Percentiles rank a stretch among this genome's conserved stretches.
phyloP scores from a whole-genome alignment of 2,329 filamentous ascomycete species.

The Aspergillus ochraceoroseus region DNA sequence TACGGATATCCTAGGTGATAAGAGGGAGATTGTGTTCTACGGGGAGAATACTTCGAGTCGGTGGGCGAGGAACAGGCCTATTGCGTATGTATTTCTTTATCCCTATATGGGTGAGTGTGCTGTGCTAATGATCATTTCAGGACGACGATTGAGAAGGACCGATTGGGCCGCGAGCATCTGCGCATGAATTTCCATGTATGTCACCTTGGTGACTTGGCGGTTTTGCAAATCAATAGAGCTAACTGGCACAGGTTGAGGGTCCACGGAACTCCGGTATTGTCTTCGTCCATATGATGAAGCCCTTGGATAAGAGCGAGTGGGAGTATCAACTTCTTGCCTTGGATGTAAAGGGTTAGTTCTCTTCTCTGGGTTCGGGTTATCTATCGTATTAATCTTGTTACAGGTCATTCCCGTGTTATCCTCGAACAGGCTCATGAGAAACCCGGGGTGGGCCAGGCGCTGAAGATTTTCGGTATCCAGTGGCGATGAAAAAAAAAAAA shows the following conservation, averaged over 20 bases:
- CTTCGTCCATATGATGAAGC: slow-evolving; percentile 70
- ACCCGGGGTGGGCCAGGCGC: slow-evolving; percentile 39
- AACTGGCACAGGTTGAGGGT: slow-evolving; percentile 77
- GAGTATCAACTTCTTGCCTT: slow-evolving; percentile 76
- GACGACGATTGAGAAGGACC: slow-evolving; percentile 64
- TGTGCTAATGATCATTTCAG: slow-evolving; percentile 42
- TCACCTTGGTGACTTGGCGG: no score
- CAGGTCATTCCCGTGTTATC: slow-evolving; percentile 44
- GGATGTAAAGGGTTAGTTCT: slow-evolving; percentile 62
- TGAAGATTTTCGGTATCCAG: slow-evolving; percentile 50
- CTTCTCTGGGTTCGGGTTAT: neutral
- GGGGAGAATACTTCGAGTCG: slow-evolving; percentile 77
- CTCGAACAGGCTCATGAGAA: slow-evolving; percentile 44
- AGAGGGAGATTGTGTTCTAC: slow-evolving; percentile 70
- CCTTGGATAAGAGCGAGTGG: slow-evolving; percentile 60
- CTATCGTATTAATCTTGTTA: slow-evolving; percentile 1
- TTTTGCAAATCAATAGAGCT: no score
- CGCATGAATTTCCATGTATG: slow-evolving; percentile 78
- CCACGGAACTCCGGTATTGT: slow-evolving; percentile 68
- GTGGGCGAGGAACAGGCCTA: slow-evolving; percentile 63
- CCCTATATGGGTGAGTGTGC: neutral
- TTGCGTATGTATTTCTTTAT: slow-evolving; percentile 42
- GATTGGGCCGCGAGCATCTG: slow-evolving; percentile 71
- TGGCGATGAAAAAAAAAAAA: slow-evolving; percentile 32
- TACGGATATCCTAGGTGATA: slow-evolving; percentile 67